These are phyloP conservation scores for Amanita fuliginea DNA, from an alignment of 768 basidiomycete species.

Conservation along the genomic window DNA sequence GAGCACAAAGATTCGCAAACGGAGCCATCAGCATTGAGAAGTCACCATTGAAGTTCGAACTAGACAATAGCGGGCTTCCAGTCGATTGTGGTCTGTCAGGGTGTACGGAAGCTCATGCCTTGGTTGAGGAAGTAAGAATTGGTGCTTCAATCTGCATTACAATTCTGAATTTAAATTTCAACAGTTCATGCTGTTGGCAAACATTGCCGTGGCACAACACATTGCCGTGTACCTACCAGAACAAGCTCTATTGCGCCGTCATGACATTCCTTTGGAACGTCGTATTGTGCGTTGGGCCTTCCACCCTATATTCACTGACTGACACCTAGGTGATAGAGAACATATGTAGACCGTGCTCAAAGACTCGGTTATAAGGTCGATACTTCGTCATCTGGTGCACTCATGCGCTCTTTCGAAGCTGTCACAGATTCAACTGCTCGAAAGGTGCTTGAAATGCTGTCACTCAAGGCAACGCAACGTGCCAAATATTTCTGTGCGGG, in stretches of 20 bases:
- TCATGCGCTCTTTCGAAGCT: constrained; percentile 78
- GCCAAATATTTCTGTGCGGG: constrained; percentile 99
- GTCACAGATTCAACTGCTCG: constrained; percentile 67
- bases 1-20: constrained; percentile 61
- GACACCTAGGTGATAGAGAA: constrained; percentile 33
- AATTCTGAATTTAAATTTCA: background rate
- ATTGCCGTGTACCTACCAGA: constrained; percentile 92
- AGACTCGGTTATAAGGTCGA: constrained; percentile 82
- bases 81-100: constrained; percentile 63
- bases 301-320: constrained; percentile 5
- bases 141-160: background rate
- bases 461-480: constrained; percentile 85
- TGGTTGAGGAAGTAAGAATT: constrained; percentile 80
- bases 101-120: constrained; percentile 57
- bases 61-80: constrained; percentile 75
- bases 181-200: constrained; percentile 91
- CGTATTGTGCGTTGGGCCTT: constrained; percentile 51
- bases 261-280: constrained; percentile 87
- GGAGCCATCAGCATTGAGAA: constrained; percentile 71
- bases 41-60: constrained; percentile 58
- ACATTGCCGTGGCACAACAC: constrained; percentile 84
- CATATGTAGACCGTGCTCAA: constrained; percentile 70
- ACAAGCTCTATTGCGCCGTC: constrained; percentile 92
- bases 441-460: constrained; percentile 70
- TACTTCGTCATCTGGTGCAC: constrained; percentile 59